These are phyloP conservation scores for Russula dissimulans DNA, from an alignment of 768 basidiomycete genomes.

Conservation along the genomic window DNA sequence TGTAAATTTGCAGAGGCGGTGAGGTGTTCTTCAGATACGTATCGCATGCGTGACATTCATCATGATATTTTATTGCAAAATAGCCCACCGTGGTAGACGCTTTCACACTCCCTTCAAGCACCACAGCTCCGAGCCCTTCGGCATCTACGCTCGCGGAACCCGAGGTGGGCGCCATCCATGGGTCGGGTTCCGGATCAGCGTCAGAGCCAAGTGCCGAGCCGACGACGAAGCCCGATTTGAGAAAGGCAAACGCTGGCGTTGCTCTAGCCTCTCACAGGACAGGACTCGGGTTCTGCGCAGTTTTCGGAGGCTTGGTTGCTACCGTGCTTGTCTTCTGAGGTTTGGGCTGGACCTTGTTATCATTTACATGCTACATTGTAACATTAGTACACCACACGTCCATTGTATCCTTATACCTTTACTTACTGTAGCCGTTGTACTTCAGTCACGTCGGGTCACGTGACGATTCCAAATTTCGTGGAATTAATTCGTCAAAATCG, in stretches of 20 bases:
- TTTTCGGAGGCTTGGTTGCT: neutral
- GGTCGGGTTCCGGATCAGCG: neutral
- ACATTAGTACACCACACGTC: too few species aligned
- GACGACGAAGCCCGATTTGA: neutral
- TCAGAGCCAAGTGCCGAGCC: neutral
- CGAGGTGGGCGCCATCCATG: neutral
- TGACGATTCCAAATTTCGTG: neutral
- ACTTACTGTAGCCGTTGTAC: too few species aligned
- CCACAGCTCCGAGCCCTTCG: neutral
- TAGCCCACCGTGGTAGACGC: too few species aligned
- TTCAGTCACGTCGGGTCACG: neutral
- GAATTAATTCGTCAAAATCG: neutral
- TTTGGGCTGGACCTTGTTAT: neutral
- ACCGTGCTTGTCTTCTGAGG: neutral
- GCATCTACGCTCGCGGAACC: neutral
- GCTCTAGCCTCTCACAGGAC: neutral
- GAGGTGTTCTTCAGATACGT: too few species aligned
- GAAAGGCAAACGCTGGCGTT: conserved; percentile 3
- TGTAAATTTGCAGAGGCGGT: too few species aligned
- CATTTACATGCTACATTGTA: too few species aligned
- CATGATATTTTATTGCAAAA: too few species aligned
- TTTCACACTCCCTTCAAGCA: too few species aligned
- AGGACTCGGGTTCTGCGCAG: neutral
- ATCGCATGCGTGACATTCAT: too few species aligned
- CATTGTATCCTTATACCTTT: neutral